Evolutionary conservation across 306 rosid species (phyloP).

Genomic region (Psophocarpus tetragonolobus): DNA sequence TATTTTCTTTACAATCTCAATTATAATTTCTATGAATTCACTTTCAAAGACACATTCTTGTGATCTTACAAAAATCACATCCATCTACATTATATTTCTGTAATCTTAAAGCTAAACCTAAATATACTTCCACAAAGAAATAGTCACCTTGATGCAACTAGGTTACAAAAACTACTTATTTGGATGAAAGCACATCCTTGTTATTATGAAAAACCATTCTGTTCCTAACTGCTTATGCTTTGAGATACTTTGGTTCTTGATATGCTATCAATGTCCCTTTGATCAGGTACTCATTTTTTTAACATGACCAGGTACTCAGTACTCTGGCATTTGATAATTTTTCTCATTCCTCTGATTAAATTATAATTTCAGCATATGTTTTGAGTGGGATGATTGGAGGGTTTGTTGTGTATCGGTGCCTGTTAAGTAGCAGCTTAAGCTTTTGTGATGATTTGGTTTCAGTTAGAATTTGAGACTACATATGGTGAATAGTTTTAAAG

Average conservation of each 20-base stretch:
- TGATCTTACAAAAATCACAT: slow-evolving; percentile 1
- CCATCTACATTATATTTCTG: not conserved
- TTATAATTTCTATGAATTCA: slow-evolving; percentile 12
- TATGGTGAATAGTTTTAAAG: not conserved
- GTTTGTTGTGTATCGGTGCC: not conserved
- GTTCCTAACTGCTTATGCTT: slow-evolving; percentile 3
- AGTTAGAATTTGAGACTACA: not conserved
- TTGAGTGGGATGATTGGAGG: not conserved
- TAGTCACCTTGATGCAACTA: not conserved
- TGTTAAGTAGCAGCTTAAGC: not conserved
- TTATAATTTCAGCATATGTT: not conserved
- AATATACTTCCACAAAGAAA: slow-evolving; percentile 12
- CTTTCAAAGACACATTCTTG: slow-evolving; percentile 3
- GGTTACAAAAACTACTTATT: slow-evolving; percentile 5
- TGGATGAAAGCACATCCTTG: not conserved
- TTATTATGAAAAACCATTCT: not conserved
- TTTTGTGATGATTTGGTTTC: slow-evolving; percentile 2
- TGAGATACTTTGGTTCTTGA: slow-evolving; percentile 18
- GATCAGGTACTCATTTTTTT: not conserved
- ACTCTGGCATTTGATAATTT: slow-evolving; percentile 10
- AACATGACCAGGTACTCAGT: not conserved
- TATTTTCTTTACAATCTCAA: slow-evolving; percentile 23
- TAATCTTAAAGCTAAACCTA: slow-evolving; percentile 22
- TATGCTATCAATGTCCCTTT: slow-evolving; percentile 3
- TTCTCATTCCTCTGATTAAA: not conserved